These are phyloP conservation scores for Filobasidium wieringae DNA, from an alignment of 768 basidiomycete species.

Conservation along the genomic window DNA sequence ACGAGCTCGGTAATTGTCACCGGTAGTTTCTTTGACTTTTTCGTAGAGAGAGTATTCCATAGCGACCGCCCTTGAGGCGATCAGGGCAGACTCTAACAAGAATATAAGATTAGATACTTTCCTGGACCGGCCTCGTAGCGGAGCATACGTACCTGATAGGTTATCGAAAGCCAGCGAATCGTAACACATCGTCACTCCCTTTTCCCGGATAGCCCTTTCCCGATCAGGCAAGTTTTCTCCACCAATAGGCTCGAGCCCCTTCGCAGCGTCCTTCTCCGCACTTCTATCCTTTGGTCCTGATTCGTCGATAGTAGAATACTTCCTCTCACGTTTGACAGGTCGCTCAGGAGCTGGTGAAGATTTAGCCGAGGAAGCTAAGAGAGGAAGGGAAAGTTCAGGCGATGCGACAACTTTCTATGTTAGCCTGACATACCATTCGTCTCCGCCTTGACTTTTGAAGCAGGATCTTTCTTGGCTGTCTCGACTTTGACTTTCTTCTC, in stretches of 20 bases:
- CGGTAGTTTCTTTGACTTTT: constrained; percentile 20
- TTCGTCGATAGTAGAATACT: constrained; percentile 26
- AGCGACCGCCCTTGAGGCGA: constrained; percentile 49
- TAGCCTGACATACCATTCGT: neutral
- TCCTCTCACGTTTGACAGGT: constrained; percentile 5
- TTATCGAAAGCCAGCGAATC: constrained; percentile 81
- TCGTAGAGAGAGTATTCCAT: constrained; percentile 58
- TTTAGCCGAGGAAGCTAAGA: constrained; percentile 1
- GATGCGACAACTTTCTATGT: neutral
- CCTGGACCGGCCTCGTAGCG: neutral
- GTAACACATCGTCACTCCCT: constrained; percentile 78
- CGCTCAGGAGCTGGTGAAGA: constrained; percentile 7
- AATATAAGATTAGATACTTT: neutral
- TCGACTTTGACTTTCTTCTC: constrained; percentile 8
- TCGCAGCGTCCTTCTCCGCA: constrained; percentile 60
- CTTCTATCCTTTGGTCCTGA: constrained; percentile 42
- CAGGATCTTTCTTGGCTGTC: neutral
- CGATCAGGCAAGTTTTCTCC: constrained; percentile 41
- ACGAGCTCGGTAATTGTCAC: constrained; percentile 37
- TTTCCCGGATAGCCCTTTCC: constrained; percentile 68
- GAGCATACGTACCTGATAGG: constrained; percentile 59
- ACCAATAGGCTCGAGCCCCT: constrained; percentile 18
- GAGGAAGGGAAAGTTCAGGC: neutral
- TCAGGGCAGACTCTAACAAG: constrained; percentile 50
- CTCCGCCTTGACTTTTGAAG: constrained; percentile 1